Base-by-base conservation (phyloP, 1,139 yeast genomes). In the Taphrina sp. region DNA sequence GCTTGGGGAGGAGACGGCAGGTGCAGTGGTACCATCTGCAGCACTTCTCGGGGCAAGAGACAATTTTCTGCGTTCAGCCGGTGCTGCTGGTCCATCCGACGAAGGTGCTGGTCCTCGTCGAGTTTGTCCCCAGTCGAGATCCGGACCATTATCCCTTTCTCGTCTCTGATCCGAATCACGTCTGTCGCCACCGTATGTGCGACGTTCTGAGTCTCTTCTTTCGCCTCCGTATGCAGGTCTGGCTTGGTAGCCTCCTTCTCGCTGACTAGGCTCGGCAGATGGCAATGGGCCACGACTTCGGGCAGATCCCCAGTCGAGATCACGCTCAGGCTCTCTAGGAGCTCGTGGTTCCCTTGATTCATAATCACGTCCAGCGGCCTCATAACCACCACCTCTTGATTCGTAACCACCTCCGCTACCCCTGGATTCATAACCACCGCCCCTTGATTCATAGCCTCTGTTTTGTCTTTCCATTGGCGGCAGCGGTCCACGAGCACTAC, bases 201-300 rank as follows among this genome's bases (percentile, higher is more conserved):
- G 22, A 10, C 54, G 38, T 31, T 49, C 54, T 19, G 47, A 43
- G 22, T 43, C 47, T 2, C 47, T 29, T 14, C 46, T 16, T 24
- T 41, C 46, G 10, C 46, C 46, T n/a, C n/a, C n/a, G 14, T 33
- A 41, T 16, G 34, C 39, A 23, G 52, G 41, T 22, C 47, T 43
- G 2, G 47, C 19, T 20, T 43, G 47, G 17, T 43, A 43, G n/a
- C 47, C 47, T 22, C 54, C 54, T 1, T 38, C 36, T n/a, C 46
- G 58, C 41, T 54, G 54, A 7, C 38, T 24, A 8, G 54, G 53
- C 34, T 60, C 65, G 7, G 51, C 36, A 26, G 66, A 59, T 20
- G 68, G 66, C 53, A 64, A 58, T 55, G 74, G 77, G 16, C 71
- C 72, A 58, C 70, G 31, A 16, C 34, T 31, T n/a, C 54, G 20